Evolutionary conservation across 1,139 yeast species (phyloP).

Genomic region (Hansenula lynferdii): DNA sequence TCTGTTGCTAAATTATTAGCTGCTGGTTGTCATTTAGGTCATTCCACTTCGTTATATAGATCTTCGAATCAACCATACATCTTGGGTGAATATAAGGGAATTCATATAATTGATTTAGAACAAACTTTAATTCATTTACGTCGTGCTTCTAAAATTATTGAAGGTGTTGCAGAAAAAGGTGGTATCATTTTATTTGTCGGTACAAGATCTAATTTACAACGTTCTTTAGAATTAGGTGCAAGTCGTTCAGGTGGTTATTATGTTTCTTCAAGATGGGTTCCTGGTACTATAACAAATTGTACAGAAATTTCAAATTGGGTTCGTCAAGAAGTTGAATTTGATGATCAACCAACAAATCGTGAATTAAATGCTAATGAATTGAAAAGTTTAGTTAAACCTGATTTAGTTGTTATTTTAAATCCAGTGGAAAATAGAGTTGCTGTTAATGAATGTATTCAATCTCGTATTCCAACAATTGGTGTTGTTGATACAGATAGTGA

Average conservation of each 20-base stretch:
- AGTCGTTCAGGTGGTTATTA: slow-evolving; percentile 72
- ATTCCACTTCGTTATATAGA: slow-evolving; percentile 73
- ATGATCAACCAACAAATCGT: slow-evolving; percentile 56
- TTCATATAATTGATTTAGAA: slow-evolving; percentile 85
- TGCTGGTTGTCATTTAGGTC: slow-evolving; percentile 95
- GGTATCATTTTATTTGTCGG: slow-evolving; percentile 86
- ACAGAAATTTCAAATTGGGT: slow-evolving; percentile 64
- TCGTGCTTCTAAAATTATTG: slow-evolving; percentile 74
- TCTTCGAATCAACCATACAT: slow-evolving; percentile 85
- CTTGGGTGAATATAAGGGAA: slow-evolving; percentile 82
- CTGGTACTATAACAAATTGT: slow-evolving; percentile 90
- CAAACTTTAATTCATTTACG: slow-evolving; percentile 72
- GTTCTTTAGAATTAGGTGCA: slow-evolving; percentile 78
- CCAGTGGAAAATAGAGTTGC: slow-evolving; percentile 86
- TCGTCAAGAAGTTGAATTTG: slow-evolving; percentile 64
- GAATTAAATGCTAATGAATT: slow-evolving; percentile 41
- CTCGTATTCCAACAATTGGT: slow-evolving; percentile 90
- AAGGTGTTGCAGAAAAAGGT: slow-evolving; percentile 78
- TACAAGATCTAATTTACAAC: slow-evolving; percentile 71
- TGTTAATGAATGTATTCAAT: slow-evolving; percentile 73
- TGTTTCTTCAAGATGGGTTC: slow-evolving; percentile 86
- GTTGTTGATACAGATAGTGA: slow-evolving; percentile 92
- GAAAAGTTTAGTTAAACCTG: slow-evolving; percentile 67
- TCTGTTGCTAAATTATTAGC: slow-evolving; percentile 72
- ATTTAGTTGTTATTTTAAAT: slow-evolving; percentile 77